Percentiles rank a stretch among this genome's conserved stretches.
These are phyloP conservation scores for Solanum hybrid DNA, from an alignment of 305 asterid genomes.

Conservation along the genomic window DNA sequence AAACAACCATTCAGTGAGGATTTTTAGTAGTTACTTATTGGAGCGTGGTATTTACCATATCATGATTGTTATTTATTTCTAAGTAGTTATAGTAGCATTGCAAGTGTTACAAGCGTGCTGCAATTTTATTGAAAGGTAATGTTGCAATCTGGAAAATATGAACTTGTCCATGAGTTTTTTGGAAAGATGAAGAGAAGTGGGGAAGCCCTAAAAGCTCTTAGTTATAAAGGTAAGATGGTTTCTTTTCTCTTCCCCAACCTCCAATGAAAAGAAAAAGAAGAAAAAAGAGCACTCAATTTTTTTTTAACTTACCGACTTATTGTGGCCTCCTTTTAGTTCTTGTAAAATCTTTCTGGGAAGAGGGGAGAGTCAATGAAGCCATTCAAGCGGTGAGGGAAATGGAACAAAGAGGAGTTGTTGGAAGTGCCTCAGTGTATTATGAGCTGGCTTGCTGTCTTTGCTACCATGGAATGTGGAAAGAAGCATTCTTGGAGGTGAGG, in stretches of 20 bases:
- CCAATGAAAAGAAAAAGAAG: background rate
- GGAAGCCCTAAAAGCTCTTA: conserved; percentile 61
- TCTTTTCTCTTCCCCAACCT: background rate
- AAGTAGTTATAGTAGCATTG: conserved; percentile 11
- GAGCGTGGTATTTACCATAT: background rate
- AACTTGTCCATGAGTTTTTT: conserved; percentile 59
- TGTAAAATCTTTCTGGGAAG: conserved; percentile 76
- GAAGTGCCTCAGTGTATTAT: conserved; percentile 69
- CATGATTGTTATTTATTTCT: conserved; percentile 12
- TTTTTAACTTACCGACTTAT: conserved; percentile 12
- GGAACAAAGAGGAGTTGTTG: conserved; percentile 84
- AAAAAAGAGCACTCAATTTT: background rate
- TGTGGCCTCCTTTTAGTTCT: conserved; percentile 48
- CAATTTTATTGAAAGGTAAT: conserved; percentile 58
- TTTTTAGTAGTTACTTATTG: background rate
- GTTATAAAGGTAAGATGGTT: conserved; percentile 65
- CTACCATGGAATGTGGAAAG: conserved; percentile 78
- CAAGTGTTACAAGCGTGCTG: conserved; percentile 12
- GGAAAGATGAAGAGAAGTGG: conserved; percentile 81
- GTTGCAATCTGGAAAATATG: conserved; percentile 73
- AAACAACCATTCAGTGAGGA: background rate
- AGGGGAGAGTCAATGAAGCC: conserved; percentile 78
- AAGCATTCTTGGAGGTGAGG: conserved; percentile 70
- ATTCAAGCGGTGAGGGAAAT: conserved; percentile 77
- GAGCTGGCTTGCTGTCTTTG: conserved; percentile 97